phyloP scores from a whole-genome alignment of 139 green algal species.

The Trebouxia sp. region DNA sequence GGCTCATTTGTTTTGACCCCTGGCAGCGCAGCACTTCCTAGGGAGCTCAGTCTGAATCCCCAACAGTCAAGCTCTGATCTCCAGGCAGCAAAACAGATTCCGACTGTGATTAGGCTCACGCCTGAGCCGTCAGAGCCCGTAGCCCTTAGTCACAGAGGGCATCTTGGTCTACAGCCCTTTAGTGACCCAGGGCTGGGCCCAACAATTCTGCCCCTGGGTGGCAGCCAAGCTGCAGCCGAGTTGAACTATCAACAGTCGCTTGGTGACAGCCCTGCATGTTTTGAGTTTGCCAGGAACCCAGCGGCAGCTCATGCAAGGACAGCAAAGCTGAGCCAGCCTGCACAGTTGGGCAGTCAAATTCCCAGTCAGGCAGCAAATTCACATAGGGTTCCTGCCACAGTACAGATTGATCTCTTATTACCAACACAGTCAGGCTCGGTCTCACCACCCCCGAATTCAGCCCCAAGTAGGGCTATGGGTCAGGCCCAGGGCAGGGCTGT shows the following conservation, averaged over 20 bases:
- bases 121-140: too few species aligned
- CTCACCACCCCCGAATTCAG: too few species aligned
- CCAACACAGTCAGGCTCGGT: too few species aligned
- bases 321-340: neutral
- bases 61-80: too few species aligned
- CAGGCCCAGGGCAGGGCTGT: neutral
- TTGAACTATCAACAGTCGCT: neutral
- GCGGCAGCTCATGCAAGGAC: neutral
- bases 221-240: too few species aligned
- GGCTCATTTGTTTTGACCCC: slow-evolving; percentile 17
- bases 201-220: neutral
- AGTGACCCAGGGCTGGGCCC: neutral
- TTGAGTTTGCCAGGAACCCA: slow-evolving; percentile 8
- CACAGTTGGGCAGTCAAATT: neutral
- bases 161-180: too few species aligned
- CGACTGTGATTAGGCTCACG: neutral
- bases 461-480: neutral
- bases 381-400: neutral
- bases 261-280: neutral
- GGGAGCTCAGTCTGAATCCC: slow-evolving; percentile 11
- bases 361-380: neutral
- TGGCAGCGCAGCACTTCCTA: neutral
- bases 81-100: neutral
- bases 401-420: too few species aligned
- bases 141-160: too few species aligned